Percentiles rank a stretch among this genome's conserved stretches.
phyloP scores from a whole-genome alignment of 75 land plant species.

The Pinus albicaulis region DNA sequence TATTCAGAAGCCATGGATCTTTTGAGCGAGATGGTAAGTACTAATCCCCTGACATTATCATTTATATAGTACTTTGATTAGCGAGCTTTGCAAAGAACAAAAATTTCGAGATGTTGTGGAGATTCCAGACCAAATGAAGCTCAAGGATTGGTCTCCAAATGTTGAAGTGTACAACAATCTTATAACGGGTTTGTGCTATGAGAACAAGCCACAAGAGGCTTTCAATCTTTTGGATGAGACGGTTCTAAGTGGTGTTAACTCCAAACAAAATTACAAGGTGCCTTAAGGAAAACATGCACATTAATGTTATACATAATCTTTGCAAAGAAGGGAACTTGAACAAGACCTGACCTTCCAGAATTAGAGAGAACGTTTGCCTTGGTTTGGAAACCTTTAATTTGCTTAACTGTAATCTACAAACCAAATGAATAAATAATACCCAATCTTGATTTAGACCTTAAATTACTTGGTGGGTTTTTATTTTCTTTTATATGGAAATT shows the following conservation, averaged over 20 bases:
- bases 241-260: slow-evolving; percentile 36
- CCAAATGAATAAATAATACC: too few species aligned
- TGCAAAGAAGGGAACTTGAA: slow-evolving; percentile 15
- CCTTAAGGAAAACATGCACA: slow-evolving; percentile 39
- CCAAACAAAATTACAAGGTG: slow-evolving; percentile 44
- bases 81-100: slow-evolving; percentile 58
- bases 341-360: slow-evolving; percentile 30
- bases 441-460: too few species aligned
- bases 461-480: too few species aligned
- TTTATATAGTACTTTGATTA: slow-evolving; percentile 49
- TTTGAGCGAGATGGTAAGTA: slow-evolving; percentile 35
- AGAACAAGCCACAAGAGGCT: slow-evolving; percentile 31
- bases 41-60: slow-evolving; percentile 38
- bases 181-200: slow-evolving; percentile 29
- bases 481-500: too few species aligned
- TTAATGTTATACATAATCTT: slow-evolving; percentile 39
- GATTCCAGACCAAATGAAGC: slow-evolving; percentile 65
- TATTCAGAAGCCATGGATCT: slow-evolving; percentile 45
- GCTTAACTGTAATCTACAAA: too few species aligned
- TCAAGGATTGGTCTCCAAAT: slow-evolving; percentile 66
- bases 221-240: slow-evolving; percentile 61
- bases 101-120: slow-evolving; percentile 48
- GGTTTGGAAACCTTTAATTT: slow-evolving; percentile 33
- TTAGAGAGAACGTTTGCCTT: slow-evolving; percentile 25
- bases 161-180: slow-evolving; percentile 45